Base-by-base conservation (phyloP, 148 eudicot species). In the Chenopodium album region DNA sequence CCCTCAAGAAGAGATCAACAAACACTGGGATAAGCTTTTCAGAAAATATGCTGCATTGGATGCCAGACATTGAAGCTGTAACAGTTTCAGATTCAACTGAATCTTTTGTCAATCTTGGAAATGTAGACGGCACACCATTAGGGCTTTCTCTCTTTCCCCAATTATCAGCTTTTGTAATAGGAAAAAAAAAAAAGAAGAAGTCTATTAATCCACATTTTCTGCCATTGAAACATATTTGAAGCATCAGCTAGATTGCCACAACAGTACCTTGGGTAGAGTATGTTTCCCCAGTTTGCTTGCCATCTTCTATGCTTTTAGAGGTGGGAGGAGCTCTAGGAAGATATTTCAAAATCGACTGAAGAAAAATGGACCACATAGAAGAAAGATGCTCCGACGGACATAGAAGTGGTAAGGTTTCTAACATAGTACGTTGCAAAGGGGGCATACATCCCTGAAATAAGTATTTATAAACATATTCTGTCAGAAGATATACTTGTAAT, bases 1-100 rank as follows among this genome's bases (percentile, higher is more conserved):
- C 95, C 71, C 81, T 87, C 79, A 94, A 75, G 78, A 90, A 87
- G 65, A 97, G 87, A 84, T 97, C 94, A 63, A 97, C 91, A 67
- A 97, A 80, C 73, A 89, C 87, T 23, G 97, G 91, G 46, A 94
- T 85, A 81, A 97, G 90, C 85, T 94, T 97, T 82, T 97, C 99
- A 71, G 95, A 88, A 88, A 91, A 94, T 31, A 90, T 70, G 85
- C 89, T 85, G 83, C 84, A 84, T 68, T 91, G 79, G 79, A 83
- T 84, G 79, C 81, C 78, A 12, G 85, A 73, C 37, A 66, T 37
- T 22, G 88, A 28, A 74, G 79, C 31, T 60, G 28, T 59, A 50
- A 50, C 77, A 44, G 80, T 78, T 77, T 76, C 84, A 54, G 80
- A 75, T 80, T 85, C 87, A 73, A 75, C 84, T 37, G 85, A 17